These are phyloP conservation scores for Gossypium ekmanianum DNA, from an alignment of 345 rosid genomes.

Conservation along the genomic window DNA sequence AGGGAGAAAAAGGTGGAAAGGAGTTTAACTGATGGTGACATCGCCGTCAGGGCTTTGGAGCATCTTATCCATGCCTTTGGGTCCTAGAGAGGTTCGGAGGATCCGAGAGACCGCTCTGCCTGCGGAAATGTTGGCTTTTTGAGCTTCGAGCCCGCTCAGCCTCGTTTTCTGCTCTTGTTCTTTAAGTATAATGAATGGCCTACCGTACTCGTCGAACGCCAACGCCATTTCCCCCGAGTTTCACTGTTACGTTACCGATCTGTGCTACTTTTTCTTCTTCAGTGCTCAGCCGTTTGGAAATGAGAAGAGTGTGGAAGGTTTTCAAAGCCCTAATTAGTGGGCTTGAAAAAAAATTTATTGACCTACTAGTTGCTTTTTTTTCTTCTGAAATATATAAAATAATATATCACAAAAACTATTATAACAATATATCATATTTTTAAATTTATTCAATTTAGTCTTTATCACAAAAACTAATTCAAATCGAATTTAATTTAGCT, in stretches of 20 bases:
- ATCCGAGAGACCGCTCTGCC: conserved; percentile 91
- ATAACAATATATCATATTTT: too few species aligned
- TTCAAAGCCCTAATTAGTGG: conserved; percentile 34
- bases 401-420: too few species aligned
- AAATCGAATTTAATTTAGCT: too few species aligned
- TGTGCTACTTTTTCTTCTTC: conserved; percentile 2
- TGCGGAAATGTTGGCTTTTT: conserved; percentile 88
- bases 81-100: conserved; percentile 94
- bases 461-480: too few species aligned
- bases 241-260: not conserved
- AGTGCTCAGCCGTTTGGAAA: not conserved
- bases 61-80: conserved; percentile 99
- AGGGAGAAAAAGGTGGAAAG: not conserved
- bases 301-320: conserved; percentile 10
- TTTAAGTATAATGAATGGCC: conserved; percentile 40
- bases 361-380: too few species aligned
- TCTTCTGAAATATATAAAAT: too few species aligned
- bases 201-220: conserved; percentile 92
- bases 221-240: conserved; percentile 53
- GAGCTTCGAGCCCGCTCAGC: conserved; percentile 75
- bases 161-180: conserved; percentile 22
- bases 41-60: conserved; percentile 98
- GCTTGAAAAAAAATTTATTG: too few species aligned
- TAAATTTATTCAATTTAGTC: too few species aligned
- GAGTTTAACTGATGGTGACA: conserved; percentile 67